Evolutionary conservation across 345 rosid genomes (phyloP), one percentile per base, ranked within the genome.

Genomic region (Eutrema yunnanense): DNA sequence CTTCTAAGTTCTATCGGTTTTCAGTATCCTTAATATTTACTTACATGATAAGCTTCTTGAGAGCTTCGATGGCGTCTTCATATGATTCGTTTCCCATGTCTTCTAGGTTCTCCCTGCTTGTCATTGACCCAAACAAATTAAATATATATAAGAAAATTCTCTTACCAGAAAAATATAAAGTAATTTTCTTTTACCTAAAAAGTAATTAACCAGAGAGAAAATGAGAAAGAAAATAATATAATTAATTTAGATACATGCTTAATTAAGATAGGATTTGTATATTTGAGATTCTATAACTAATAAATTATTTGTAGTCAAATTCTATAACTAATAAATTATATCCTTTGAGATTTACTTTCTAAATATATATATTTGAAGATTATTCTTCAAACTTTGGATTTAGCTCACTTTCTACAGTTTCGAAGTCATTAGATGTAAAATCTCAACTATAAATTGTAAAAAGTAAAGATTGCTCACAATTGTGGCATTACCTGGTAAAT

Each of bases 11-110:
- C 19, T 53, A 12, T 27, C 3, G 32, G 54, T 57, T 67, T 34
- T 29, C 30, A 9, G 14, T 41, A 29, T 66, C 16, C 40, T 62
- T 27, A 6, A 16, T 8, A 13, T 62, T 26, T 34, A 67, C 73
- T 59, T 78, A 90, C 98, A 78, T 84, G 68, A 90, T 81, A 69
- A 93, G 89, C 62, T 86, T 90, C 86, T 90, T 85, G 70, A 93
- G 98, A 71, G 82, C 83, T 76, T 87, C 87, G 69, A 93, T 78
- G 76, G 97, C 96, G 49, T 90, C 82, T 64, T 90, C 89, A 42
- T 88, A 92, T 41, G 91, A 76, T 62, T 88, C 78, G 42, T 72
- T 79, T 33, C 80, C 92, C 98, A 93, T 93, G 47, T 73, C 84
- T 82, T 85, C 82, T 59, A 14, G 48, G 29, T 73, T 56, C 2